A percentile compares a stretch with the other conserved stretches of the same genome.
phyloP scores from a whole-genome alignment of 169 alveolate genomes.

The Perkinsus olseni region DNA sequence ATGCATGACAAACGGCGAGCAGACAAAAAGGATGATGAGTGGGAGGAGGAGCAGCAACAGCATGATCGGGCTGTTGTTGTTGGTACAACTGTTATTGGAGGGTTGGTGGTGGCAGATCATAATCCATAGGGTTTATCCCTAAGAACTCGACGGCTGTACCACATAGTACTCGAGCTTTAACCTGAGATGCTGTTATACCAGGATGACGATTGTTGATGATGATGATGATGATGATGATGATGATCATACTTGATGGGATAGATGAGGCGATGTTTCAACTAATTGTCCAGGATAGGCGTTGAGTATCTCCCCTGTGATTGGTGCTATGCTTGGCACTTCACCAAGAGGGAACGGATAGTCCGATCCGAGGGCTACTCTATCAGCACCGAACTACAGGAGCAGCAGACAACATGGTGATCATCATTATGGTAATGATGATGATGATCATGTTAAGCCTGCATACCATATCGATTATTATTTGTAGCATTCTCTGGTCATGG shows the following conservation, averaged over 20 bases:
- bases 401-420: not conserved
- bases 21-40: not conserved
- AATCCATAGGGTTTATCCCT: not conserved
- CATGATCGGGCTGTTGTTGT: not conserved
- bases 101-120: not conserved
- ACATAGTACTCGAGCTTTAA: not conserved
- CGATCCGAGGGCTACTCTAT: conserved; percentile 7
- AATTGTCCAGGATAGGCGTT: not conserved
- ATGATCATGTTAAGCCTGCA: too few relatives aligned
- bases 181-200: not conserved
- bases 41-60: not conserved
- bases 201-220: not conserved
- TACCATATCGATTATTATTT: not conserved
- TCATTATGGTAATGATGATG: not conserved
- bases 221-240: not conserved
- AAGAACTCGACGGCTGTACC: not conserved
- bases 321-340: not conserved
- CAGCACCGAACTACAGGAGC: not conserved
- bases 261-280: not conserved
- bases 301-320: not conserved
- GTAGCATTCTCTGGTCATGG: not conserved
- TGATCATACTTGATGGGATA: not conserved
- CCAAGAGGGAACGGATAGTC: conserved; percentile 11
- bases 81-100: not conserved
- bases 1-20: too few relatives aligned